These are phyloP conservation scores for Chrysosporium queenslandicum DNA, from an alignment of 2,329 filamentous ascomycete genomes.

Conservation along the genomic window DNA sequence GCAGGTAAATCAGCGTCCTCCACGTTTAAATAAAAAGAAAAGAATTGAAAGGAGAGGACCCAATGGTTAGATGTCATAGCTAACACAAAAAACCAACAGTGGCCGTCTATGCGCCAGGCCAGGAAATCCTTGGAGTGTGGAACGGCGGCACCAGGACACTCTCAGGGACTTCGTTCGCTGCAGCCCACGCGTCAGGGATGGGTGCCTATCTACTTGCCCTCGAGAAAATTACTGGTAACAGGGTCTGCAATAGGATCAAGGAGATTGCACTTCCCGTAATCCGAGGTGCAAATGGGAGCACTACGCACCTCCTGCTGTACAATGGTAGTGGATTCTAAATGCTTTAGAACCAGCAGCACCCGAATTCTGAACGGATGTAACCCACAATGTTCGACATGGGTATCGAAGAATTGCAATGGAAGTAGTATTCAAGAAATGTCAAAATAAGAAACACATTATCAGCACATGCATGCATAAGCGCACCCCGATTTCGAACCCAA, in stretches of 20 bases:
- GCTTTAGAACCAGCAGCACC: background rate
- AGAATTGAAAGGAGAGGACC: too few species aligned
- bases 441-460: background rate
- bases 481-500: background rate
- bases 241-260: constrained; percentile 43
- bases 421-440: background rate
- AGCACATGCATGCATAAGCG: background rate
- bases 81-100: constrained; percentile 23
- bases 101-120: constrained; percentile 50
- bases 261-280: constrained; percentile 37
- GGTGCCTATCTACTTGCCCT: constrained; percentile 45
- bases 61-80: too few species aligned
- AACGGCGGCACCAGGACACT: constrained; percentile 32
- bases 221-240: constrained; percentile 39
- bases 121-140: constrained; percentile 40
- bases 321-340: constrained; percentile 20
- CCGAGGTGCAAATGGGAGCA: constrained; percentile 17
- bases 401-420: background rate
- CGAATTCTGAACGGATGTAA: background rate
- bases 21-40: background rate
- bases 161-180: constrained; percentile 31
- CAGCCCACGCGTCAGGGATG: constrained; percentile 43
- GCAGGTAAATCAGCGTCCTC: constrained; percentile 24
- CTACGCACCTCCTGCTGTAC: constrained; percentile 24
- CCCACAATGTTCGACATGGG: background rate